These are phyloP conservation scores for Furcasterigmium furcatum DNA, from an alignment of 2,329 filamentous ascomycete species.

Conservation along the genomic window DNA sequence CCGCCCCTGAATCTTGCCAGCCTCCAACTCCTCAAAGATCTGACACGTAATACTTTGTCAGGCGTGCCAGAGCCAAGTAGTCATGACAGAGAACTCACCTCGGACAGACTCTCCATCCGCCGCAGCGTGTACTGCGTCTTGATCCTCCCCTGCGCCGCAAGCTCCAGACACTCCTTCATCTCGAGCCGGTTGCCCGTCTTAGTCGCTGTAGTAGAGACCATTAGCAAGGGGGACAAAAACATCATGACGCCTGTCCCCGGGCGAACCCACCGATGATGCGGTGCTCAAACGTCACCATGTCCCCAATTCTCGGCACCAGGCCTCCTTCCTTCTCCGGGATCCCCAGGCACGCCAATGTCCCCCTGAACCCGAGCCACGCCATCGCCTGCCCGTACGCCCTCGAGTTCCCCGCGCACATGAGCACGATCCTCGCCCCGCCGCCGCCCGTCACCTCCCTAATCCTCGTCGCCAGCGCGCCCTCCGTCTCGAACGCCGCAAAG, in stretches of 20 bases:
- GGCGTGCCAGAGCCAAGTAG: background rate
- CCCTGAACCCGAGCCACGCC: slow-evolving; percentile 19
- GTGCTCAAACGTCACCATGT: slow-evolving; percentile 8
- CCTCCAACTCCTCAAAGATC: slow-evolving; percentile 11
- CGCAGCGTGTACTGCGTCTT: slow-evolving; percentile 11
- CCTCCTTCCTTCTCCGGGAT: slow-evolving; percentile 13
- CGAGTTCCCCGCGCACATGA: slow-evolving; percentile 18
- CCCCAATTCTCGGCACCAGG: slow-evolving; percentile 6
- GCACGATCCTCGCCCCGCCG: slow-evolving; percentile 12
- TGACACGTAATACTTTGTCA: background rate
- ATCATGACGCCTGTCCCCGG: too few relatives aligned
- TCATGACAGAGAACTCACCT: slow-evolving; percentile 2
- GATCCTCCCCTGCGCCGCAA: slow-evolving; percentile 9
- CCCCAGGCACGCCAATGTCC: slow-evolving; percentile 22
- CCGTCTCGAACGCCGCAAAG: slow-evolving; percentile 12
- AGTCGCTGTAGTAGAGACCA: too few relatives aligned
- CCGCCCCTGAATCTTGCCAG: slow-evolving; percentile 9
- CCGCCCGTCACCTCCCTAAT: slow-evolving; percentile 14
- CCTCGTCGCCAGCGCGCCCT: slow-evolving; percentile 3
- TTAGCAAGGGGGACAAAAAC: too few relatives aligned
- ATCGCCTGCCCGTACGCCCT: slow-evolving; percentile 17
- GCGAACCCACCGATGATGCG: slow-evolving; percentile 9
- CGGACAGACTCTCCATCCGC: slow-evolving; percentile 10
- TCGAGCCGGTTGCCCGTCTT: slow-evolving; percentile 11
- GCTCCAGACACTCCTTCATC: slow-evolving; percentile 11